These are phyloP conservation scores for Chaetomium tenue DNA, from an alignment of 495 filamentous ascomycete species.

Conservation along the genomic window DNA sequence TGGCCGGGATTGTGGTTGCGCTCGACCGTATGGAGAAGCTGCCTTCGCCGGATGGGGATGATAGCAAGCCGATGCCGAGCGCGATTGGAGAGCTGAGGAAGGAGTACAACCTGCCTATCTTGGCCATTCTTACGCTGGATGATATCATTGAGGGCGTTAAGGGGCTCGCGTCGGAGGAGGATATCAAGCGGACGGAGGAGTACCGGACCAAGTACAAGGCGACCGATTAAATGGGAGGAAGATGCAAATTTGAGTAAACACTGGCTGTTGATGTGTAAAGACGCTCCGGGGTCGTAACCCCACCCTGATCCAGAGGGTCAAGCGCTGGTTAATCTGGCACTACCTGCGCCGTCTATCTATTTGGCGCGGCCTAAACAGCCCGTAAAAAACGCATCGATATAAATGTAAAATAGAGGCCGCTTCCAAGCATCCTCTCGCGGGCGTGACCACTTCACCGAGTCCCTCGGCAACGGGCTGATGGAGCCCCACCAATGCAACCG, in stretches of 20 bases:
- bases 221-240: constrained; percentile 47
- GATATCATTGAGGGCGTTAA: constrained; percentile 74
- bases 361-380: neutral
- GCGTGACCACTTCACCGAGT: neutral
- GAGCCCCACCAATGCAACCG: neutral
- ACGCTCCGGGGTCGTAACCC: neutral
- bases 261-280: neutral
- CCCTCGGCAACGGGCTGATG: neutral
- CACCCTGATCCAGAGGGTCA: neutral
- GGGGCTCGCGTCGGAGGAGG: constrained; percentile 51
- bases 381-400: neutral
- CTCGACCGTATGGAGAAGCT: constrained; percentile 87
- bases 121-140: constrained; percentile 61
- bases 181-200: constrained; percentile 70
- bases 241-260: neutral
- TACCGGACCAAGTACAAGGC: constrained; percentile 73
- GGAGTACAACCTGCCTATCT: constrained; percentile 59
- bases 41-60: constrained; percentile 52
- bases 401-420: neutral
- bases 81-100: constrained; percentile 78
- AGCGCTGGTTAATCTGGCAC: neutral
- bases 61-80: constrained; percentile 54
- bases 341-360: neutral
- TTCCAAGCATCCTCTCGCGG: neutral
- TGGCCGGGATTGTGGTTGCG: constrained; percentile 82